Evolutionary conservation across 768 basidiomycete genomes (phyloP).

Genomic region (Aureoboletus auriporus): DNA sequence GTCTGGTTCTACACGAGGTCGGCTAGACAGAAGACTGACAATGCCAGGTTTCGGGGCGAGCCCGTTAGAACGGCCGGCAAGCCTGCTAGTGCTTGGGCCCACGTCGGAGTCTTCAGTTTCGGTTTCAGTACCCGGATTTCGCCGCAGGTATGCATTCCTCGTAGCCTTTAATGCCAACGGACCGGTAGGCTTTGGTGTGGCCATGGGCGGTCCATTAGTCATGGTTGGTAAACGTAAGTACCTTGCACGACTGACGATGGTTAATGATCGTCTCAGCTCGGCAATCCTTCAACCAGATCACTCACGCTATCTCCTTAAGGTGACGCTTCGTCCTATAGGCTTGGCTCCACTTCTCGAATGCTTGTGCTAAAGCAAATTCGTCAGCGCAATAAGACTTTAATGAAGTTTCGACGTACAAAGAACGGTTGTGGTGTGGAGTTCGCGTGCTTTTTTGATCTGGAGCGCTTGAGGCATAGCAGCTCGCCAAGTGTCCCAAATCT

Average conservation of each 20-base stretch:
- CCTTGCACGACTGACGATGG: constrained; percentile 61
- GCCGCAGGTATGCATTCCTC: constrained; percentile 31
- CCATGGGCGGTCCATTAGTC: constrained; percentile 34
- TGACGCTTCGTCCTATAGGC: constrained; percentile 65
- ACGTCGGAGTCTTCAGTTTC: constrained; percentile 31
- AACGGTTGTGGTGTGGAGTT: constrained; percentile 48
- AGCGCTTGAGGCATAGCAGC: constrained; percentile 67
- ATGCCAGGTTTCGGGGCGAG: constrained; percentile 30
- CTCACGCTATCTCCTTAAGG: constrained; percentile 81
- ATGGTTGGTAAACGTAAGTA: constrained; percentile 71
- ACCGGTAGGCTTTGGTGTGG: constrained; percentile 28
- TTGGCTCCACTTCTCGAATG: constrained; percentile 65
- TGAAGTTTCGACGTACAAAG: constrained; percentile 46
- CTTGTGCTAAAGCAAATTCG: constrained; percentile 37
- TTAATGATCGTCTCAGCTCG: constrained; percentile 24
- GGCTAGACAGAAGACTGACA: constrained; percentile 36
- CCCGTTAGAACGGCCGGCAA: constrained; percentile 23
- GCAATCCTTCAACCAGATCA: constrained; percentile 20
- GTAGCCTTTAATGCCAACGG: constrained; percentile 23
- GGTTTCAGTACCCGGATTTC: constrained; percentile 21
- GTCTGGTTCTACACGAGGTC: constrained; percentile 23
- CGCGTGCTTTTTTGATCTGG: constrained; percentile 62
- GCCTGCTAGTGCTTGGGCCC: constrained; percentile 18
- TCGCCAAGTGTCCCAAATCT: constrained; percentile 64
- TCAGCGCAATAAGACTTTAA: constrained; percentile 6